These are phyloP conservation scores for Populus simonii DNA, from an alignment of 345 rosid genomes.

Conservation along the genomic window DNA sequence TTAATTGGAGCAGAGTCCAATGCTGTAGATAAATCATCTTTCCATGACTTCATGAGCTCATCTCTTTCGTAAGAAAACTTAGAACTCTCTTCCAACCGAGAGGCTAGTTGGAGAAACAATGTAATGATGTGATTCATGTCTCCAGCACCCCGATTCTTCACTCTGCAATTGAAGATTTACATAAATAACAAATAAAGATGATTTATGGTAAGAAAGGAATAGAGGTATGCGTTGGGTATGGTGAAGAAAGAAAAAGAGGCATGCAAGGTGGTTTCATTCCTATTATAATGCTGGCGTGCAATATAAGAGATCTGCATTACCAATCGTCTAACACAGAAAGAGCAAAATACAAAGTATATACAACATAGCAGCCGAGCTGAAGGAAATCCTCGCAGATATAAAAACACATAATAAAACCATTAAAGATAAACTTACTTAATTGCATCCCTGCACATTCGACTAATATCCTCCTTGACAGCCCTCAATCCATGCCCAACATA, in stretches of 20 bases:
- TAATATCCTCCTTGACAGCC: conserved; percentile 89
- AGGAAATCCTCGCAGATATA: neutral
- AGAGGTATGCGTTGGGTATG: neutral
- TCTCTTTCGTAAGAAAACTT: conserved; percentile 74
- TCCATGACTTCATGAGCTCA: conserved; percentile 77
- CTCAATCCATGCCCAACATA: conserved; percentile 78
- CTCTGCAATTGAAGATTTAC: conserved; percentile 44
- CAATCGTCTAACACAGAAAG: neutral
- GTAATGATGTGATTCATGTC: conserved; percentile 71
- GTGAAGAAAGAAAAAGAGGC: neutral
- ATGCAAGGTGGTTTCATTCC: neutral
- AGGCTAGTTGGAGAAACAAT: conserved; percentile 81
- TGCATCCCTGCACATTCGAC: conserved; percentile 98
- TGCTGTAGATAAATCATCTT: conserved; percentile 57
- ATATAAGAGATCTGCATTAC: neutral
- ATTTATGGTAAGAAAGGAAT: neutral
- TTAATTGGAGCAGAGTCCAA: conserved; percentile 49
- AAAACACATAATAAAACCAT: neutral
- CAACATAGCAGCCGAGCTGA: neutral
- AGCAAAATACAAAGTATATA: neutral
- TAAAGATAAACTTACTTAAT: conserved; percentile 61
- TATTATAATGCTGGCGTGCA: neutral
- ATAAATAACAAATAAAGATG: conserved; percentile 3
- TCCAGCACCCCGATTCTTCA: conserved; percentile 69
- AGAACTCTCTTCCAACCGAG: conserved; percentile 81